Base-by-base conservation (phyloP, 2,329 filamentous ascomycete species). In the Blumeriella jaapii region DNA sequence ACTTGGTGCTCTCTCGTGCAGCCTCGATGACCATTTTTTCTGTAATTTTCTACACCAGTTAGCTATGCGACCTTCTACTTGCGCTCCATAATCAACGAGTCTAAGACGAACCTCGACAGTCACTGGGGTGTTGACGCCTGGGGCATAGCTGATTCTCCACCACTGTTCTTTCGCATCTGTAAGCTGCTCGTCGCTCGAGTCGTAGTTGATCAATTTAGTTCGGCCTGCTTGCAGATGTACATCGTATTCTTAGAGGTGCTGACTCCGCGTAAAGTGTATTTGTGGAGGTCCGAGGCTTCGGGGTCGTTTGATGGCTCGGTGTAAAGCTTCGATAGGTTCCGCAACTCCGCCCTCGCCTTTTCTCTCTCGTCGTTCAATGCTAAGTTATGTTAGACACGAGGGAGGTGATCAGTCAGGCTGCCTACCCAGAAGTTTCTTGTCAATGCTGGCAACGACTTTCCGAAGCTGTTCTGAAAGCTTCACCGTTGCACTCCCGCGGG, bases 251-350 rank as follows among this genome's bases (percentile, higher is more conserved):
- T 54, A 0, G 59, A 59, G 9, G 64, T 64, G 10, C 61, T 65
- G 14, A 74, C 60, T 16, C 70, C 70, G 22, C 69, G 65, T 3
- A 74, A 60, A 1, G 61, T 55, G 38, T 68, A 72, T 37, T 59
- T 63, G 23, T 52, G 51, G 14, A 51, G 41, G 30, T 34, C 40
- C 3, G 42, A 47, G n/a, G 48, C 34, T 6, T 41, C 36, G 6
- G 47, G 41, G 24, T 52, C 45, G 19, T 33, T 34, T 10, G 49
- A 46, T 8, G 45, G 50, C 19, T 49, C 41, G 4, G 53, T 58
- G 32, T 65, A 58, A 8, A 61, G 55, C 19, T 59, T 56, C 39
- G 60, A 62, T 16, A 60, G 54, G 25, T 62, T 49, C n/a, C 55
- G 55, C n/a, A 55, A 36, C 14, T 49, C 45, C 23, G 41, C 37